phyloP scores from a whole-genome alignment of 225 moss, liverwort and hornwort species.

The Rhytidiadelphus loreus region DNA sequence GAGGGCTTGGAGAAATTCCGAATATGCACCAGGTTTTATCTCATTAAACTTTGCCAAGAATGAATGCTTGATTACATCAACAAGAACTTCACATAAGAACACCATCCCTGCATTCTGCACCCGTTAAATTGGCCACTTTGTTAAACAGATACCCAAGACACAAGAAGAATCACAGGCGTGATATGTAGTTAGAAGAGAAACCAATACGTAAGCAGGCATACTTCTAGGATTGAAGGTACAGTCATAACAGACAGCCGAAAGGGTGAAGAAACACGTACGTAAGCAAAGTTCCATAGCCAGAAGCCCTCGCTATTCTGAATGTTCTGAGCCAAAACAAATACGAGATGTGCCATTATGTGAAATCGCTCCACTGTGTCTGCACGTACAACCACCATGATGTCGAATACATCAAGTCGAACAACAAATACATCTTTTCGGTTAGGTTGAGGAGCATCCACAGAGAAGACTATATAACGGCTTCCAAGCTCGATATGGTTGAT shows the following conservation, averaged over 20 bases:
- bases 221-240: neutral
- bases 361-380: slow-evolving; percentile 99
- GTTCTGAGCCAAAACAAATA: slow-evolving; percentile 97
- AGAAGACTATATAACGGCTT: neutral
- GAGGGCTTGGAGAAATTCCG: slow-evolving; percentile 94
- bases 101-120: slow-evolving; percentile 98
- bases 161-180: neutral
- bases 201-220: neutral
- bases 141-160: neutral
- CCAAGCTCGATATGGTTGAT: neutral
- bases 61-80: slow-evolving; percentile 95
- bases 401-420: neutral
- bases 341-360: slow-evolving; percentile 88
- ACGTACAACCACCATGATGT: neutral
- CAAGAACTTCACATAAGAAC: slow-evolving; percentile 74
- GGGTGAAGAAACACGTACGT: slow-evolving; percentile 31
- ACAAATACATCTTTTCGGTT: neutral
- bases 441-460: neutral
- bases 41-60: slow-evolving; percentile 98
- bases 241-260: neutral
- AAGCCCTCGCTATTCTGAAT: slow-evolving; percentile 76
- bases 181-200: neutral
- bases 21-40: slow-evolving; percentile 92
- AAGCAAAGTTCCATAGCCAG: slow-evolving; percentile 72
- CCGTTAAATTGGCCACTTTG: neutral